Base-by-base conservation (phyloP, 768 basidiomycete genomes). In the Floccularia luteovirens region DNA sequence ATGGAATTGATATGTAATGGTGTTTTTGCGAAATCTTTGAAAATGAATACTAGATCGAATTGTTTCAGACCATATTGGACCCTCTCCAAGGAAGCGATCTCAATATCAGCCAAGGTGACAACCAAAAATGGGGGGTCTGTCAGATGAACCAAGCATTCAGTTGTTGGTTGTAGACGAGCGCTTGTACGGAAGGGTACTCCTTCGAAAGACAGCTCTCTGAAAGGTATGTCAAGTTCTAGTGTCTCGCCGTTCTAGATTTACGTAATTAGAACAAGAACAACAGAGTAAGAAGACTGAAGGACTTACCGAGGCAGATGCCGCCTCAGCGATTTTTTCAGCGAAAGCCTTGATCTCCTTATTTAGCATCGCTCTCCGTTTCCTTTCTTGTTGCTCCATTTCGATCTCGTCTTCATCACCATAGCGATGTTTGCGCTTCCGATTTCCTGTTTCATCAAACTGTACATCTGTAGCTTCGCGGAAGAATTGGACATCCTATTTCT, bases 351-450 rank as follows among this genome's bases (percentile, higher is more conserved):
- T 92, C 55, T 96, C 90, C 55, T 84, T 90, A 69, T 99, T 98
- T 25, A 96, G 69, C 60, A 83, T 69, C 38, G 85, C 86, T 38
- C 92, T 70, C 22, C 91, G 81, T 61, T 86, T 90, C 36, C 93
- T 72, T 59, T 99, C 96, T 58, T 92, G 90, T 56, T 98, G 94
- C 56, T 98, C 96, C 66, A 94, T 87, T 67, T 98, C 93, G 45
- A 98, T 92, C 62, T 98, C 96, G 56, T 99, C 96, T 59, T 99
- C 96, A 54, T 98, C 96, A 21, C 92, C 92, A 53, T 97, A 97
- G 41, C 94, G 79, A 52, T 92, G 88, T 60, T 96, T 92, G 40
- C 94, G 79, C 61, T 98, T 98, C 50, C 93, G 77, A 52, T 98
- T 98, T n/a, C 96, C 96, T 1, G 96, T 98, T 61, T 99, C 96